Evolutionary conservation across 2,329 filamentous ascomycete genomes (phyloP).

Genomic region (Sporothrix globosa): DNA sequence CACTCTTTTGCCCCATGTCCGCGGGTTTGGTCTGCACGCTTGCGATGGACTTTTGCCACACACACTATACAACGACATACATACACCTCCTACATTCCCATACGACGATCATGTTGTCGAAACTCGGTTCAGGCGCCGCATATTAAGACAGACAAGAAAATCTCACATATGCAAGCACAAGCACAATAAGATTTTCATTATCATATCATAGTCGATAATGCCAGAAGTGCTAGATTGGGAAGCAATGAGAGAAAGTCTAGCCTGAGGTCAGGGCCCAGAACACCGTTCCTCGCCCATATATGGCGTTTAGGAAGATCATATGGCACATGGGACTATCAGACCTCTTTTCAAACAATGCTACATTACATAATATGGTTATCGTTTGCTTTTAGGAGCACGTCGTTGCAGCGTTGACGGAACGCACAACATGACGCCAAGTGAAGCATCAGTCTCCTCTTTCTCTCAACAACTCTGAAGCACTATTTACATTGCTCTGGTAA

Average conservation of each 20-base stretch:
- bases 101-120: conserved; percentile 23
- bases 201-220: neutral
- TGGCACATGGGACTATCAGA: neutral
- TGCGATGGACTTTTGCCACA: neutral
- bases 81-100: neutral
- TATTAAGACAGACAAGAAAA: neutral
- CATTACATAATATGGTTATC: neutral
- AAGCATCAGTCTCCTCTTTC: too few relatives aligned
- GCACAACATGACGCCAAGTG: too few relatives aligned
- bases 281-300: neutral
- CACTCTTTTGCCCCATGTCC: neutral
- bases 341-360: neutral
- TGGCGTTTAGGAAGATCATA: neutral
- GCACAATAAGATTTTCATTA: conserved; percentile 7
- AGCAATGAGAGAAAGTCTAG: neutral
- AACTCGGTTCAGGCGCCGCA: conserved; percentile 16
- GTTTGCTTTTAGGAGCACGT: neutral
- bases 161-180: neutral
- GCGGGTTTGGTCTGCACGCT: conserved; percentile 5
- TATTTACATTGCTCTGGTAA: too few relatives aligned
- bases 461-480: too few relatives aligned
- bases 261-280: neutral
- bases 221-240: neutral
- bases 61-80: neutral
- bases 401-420: too few relatives aligned